Percentiles rank a stretch among this genome's conserved stretches.
Evolutionary conservation across 2,329 filamentous ascomycete genomes (phyloP).

Genomic region (Ceratocystis eucalypticola): DNA sequence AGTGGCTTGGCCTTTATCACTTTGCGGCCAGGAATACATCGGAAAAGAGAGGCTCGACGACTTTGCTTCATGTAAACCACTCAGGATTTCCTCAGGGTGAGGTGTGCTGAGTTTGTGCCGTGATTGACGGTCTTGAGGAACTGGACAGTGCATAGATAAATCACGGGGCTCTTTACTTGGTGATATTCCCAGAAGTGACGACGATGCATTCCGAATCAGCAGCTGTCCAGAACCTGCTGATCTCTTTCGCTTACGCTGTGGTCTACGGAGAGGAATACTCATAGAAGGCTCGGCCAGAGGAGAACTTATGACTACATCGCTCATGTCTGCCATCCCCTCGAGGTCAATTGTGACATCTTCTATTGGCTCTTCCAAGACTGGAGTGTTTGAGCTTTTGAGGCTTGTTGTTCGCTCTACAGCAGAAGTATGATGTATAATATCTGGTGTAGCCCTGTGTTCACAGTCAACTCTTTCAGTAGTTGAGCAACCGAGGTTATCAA

Average conservation of each 20-base stretch:
- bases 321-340: not conserved
- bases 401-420: not conserved
- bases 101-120: not conserved
- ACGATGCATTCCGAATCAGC: not conserved
- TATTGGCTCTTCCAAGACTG: not conserved
- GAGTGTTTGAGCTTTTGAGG: not conserved
- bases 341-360: not conserved
- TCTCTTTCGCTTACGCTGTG: constrained; percentile 12
- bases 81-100: not conserved
- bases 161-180: not conserved
- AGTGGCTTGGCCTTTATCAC: not conserved
- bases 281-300: constrained; percentile 15
- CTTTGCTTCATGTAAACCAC: not conserved
- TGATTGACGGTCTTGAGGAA: not conserved
- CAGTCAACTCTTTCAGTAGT: not conserved
- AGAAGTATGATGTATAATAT: not conserved
- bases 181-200: not conserved
- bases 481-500: not conserved
- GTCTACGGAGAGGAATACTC: constrained; percentile 1
- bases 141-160: not conserved
- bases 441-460: not conserved
- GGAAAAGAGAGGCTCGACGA: constrained; percentile 9
- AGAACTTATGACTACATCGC: constrained; percentile 14
- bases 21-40: constrained; percentile 1
- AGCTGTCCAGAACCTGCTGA: not conserved